Base-by-base conservation (phyloP, 2,329 filamentous ascomycete genomes). In the Elsinoe fawcettii region DNA sequence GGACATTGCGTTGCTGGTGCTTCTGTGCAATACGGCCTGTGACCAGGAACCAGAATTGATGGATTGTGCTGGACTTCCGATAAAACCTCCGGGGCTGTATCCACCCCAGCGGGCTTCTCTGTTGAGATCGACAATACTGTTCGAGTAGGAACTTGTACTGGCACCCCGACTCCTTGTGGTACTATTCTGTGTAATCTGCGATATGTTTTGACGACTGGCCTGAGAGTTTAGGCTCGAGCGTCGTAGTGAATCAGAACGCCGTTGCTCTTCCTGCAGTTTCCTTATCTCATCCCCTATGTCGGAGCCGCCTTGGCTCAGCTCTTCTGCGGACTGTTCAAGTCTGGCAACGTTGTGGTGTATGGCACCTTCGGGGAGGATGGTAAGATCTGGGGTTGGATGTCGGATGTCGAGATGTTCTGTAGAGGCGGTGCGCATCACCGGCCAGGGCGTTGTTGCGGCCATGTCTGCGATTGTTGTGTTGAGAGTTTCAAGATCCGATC, bases 281-380 rank as follows among this genome's bases (percentile, higher is more conserved):
- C 86, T 81, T 64, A 90, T 91, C 63, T 88, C 86, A 74, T 87
- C 82, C 65, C 87, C 86, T 66, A 90, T 87, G 60, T 87, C 88
- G 61, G 84, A 87, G 47, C 78, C 78, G 58, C 83, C 85, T 74
- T 81, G 80, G 63, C 85, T 88, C 69, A 91, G 76, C 62, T 83
- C 80, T 71, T 90, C 87, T 51, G 87, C 87, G 9, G 83, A 85
- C 62, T 86, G 84, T 71, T 92, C 87, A 61, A 91, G 80, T 51
- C 84, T 81, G 62, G 85, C 83, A 61, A 91, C 84, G 73, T 86
- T 90, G 16, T 79, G 73, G 67, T 44, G 18, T 16, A 57, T 55
- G 1, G 58, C 51, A n/a, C 56, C 56, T 23, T 58, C 54, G n/a
- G 54, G 56, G 22, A 59, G 44, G 20, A 54, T 56, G 20, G 58